These are phyloP conservation scores for carrot (Daucus carota) DNA, from an alignment of 129 eudicot species.

Conservation along the genomic window DNA sequence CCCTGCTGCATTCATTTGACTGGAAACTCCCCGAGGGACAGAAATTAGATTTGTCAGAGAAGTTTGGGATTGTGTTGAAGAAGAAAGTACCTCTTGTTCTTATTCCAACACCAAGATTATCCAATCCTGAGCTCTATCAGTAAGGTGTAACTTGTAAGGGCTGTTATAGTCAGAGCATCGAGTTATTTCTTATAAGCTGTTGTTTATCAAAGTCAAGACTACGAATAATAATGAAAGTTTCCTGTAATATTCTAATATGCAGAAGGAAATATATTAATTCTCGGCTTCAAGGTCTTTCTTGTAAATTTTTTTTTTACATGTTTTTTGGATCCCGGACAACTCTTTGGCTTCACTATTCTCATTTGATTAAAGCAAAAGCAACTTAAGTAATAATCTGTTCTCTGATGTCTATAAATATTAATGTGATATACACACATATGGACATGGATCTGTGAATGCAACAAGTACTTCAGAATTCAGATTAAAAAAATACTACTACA, in stretches of 20 bases:
- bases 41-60: slow-evolving; percentile 28
- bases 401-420: no score
- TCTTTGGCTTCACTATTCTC: no score
- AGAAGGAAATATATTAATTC: not conserved
- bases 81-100: slow-evolving; percentile 32
- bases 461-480: no score
- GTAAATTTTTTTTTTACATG: not conserved
- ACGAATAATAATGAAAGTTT: not conserved
- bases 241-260: not conserved
- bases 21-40: slow-evolving; percentile 36
- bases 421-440: no score
- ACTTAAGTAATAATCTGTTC: no score
- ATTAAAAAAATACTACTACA: no score
- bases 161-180: no score
- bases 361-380: no score
- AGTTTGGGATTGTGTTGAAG: slow-evolving; percentile 58
- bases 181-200: not conserved
- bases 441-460: no score
- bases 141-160: no score
- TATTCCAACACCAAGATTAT: slow-evolving; percentile 45
- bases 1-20: slow-evolving; percentile 47
- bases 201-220: not conserved
- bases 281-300: not conserved
- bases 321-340: no score
- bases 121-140: slow-evolving; percentile 13